These are phyloP conservation scores for Kalanchoe fedtschenkoi DNA, from an alignment of 164 flowering plant species.

Conservation along the genomic window DNA sequence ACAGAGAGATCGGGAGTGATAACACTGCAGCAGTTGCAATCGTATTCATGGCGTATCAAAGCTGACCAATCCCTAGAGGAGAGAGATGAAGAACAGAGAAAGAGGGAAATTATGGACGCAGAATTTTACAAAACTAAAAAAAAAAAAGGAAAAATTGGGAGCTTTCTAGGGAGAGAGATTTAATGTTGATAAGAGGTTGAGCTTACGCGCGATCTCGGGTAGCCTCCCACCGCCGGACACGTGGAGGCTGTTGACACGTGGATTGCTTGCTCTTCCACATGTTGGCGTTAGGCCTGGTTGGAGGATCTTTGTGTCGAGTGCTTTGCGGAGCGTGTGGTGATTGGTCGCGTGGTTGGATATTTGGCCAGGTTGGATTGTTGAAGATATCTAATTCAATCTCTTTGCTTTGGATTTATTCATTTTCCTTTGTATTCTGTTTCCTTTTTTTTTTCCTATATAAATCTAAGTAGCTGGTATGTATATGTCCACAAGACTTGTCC, in stretches of 20 bases:
- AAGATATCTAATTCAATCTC: not conserved
- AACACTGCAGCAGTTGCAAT: conserved; percentile 7
- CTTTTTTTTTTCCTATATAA: too few species aligned
- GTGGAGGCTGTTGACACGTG: conserved; percentile 7
- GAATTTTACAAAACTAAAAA: not conserved
- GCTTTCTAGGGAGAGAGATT: conserved; percentile 6
- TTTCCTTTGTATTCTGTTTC: too few species aligned
- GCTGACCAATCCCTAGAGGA: not conserved
- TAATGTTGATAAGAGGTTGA: conserved; percentile 7
- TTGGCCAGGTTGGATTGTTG: conserved; percentile 3
- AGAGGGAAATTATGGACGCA: not conserved
- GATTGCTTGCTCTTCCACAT: conserved; percentile 4
- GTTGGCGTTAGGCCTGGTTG: not conserved
- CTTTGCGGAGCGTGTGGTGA: conserved; percentile 1
- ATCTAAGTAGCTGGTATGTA: too few species aligned
- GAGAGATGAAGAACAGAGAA: not conserved
- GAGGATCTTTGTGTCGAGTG: not conserved
- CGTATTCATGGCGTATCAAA: conserved; percentile 4
- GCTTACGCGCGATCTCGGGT: conserved; percentile 1
- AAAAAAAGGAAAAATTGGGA: not conserved
- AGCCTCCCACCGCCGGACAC: not conserved
- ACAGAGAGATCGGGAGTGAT: conserved; percentile 5
- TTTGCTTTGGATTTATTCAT: not conserved
- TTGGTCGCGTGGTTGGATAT: not conserved
- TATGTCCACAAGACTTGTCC: too few species aligned